Conservation (phyloP, 2,329 filamentous ascomycete species). For the Rutstroemia sp. region DNA sequence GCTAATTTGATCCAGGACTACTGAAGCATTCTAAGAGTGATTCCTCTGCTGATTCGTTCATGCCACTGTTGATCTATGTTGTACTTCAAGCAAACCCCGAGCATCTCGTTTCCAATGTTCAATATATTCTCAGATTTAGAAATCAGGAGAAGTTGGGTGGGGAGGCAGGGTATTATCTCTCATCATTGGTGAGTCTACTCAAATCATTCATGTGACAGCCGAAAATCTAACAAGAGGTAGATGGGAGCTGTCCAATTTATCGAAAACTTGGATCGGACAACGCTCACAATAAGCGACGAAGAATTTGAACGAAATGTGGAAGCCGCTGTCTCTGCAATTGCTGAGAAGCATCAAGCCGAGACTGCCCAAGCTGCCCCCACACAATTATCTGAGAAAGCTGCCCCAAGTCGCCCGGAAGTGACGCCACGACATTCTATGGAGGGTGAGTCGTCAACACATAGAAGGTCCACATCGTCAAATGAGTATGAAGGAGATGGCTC, state of each 20-base stretch:
- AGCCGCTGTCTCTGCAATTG: constrained; percentile 88
- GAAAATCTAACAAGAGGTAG: constrained; percentile 32
- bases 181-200: constrained; percentile 61
- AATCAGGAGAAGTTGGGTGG: constrained; percentile 96
- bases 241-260: constrained; percentile 96
- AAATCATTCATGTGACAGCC: not conserved
- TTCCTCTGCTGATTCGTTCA: constrained; percentile 92
- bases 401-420: constrained; percentile 46
- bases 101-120: constrained; percentile 92
- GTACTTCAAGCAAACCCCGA: constrained; percentile 92
- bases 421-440: constrained; percentile 53
- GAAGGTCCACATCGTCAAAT: constrained; percentile 46
- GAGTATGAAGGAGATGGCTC: constrained; percentile 43
- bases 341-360: constrained; percentile 70
- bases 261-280: constrained; percentile 91
- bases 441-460: constrained; percentile 49
- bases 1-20: constrained; percentile 49
- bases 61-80: constrained; percentile 90
- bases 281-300: constrained; percentile 84
- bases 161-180: constrained; percentile 98
- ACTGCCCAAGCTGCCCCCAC: constrained; percentile 35
- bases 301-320: constrained; percentile 98
- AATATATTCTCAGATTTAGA: constrained; percentile 93
- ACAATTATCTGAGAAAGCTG: constrained; percentile 38
- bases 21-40: constrained; percentile 89